Conservation (phyloP, 2,329 filamentous ascomycete species). For the Plectosphaerella sp. region DNA sequence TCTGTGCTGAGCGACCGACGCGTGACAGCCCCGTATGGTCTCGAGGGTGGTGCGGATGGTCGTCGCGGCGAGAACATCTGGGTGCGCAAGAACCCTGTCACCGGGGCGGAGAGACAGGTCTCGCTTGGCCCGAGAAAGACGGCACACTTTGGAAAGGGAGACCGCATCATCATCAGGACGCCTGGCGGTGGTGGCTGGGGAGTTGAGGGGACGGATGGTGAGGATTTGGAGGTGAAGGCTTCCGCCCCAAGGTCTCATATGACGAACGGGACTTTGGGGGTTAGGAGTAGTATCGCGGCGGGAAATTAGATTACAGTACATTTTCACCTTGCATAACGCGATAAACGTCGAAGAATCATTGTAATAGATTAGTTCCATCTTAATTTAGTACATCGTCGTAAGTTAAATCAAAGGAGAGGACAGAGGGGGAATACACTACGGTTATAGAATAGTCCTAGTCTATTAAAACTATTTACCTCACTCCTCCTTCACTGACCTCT, state of each 20-base stretch:
- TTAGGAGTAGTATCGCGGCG: background rate
- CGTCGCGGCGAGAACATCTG: conserved; percentile 66
- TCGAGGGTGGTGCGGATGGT: conserved; percentile 67
- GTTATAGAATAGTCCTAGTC: too few relatives aligned
- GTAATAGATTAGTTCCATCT: too few relatives aligned
- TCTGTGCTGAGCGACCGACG: conserved; percentile 74
- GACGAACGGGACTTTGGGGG: background rate
- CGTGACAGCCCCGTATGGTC: conserved; percentile 71
- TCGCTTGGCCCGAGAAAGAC: conserved; percentile 9
- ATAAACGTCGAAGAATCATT: too few relatives aligned
- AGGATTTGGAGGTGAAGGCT: background rate
- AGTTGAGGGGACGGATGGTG: background rate
- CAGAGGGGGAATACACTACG: too few relatives aligned
- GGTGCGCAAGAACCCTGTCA: conserved; percentile 35
- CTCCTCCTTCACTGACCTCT: too few relatives aligned
- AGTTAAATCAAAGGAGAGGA: too few relatives aligned
- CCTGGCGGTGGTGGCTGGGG: conserved; percentile 11
- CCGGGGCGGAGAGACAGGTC: conserved; percentile 24
- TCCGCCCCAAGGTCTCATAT: background rate
- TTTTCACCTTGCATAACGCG: too few relatives aligned
- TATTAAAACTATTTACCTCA: too few relatives aligned
- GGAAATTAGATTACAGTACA: background rate
- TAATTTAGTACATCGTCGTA: too few relatives aligned
- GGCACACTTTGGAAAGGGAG: conserved; percentile 8
- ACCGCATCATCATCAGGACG: conserved; percentile 10